Evolutionary conservation across 352 stramenopile species (phyloP).

Genomic region (Globisporangium emineosum): DNA sequence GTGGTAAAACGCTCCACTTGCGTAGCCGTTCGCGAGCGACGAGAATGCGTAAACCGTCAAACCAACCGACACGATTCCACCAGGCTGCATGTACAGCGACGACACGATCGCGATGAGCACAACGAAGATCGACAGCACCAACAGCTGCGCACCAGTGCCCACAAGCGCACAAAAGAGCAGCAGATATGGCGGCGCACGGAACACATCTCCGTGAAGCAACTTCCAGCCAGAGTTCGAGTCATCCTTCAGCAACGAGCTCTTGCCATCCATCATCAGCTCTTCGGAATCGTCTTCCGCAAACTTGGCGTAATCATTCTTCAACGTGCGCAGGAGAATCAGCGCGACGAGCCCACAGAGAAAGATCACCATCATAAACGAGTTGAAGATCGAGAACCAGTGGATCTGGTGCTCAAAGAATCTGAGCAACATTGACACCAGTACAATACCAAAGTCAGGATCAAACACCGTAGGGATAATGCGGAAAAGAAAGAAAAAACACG

Average conservation of each 20-base stretch:
- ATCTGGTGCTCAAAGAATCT: constrained; percentile 99
- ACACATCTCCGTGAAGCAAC: constrained; percentile 93
- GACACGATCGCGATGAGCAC: constrained; percentile 96
- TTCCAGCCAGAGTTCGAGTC: constrained; percentile 94
- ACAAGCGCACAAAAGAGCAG: constrained; percentile 95
- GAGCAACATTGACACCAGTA: neutral
- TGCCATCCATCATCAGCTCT: constrained; percentile 81
- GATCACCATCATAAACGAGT: constrained; percentile 98
- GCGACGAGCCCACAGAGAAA: constrained; percentile 94
- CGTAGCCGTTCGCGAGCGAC: constrained; percentile 87
- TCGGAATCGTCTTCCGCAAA: constrained; percentile 88
- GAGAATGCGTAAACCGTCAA: constrained; percentile 95
- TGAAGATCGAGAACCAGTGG: constrained; percentile 98
- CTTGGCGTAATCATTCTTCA: constrained; percentile 93
- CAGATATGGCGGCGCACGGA: constrained; percentile 91
- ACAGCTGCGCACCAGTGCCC: constrained; percentile 94
- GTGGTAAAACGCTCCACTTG: constrained; percentile 88
- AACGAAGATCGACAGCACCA: constrained; percentile 91
- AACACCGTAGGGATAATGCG: neutral
- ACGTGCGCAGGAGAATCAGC: constrained; percentile 92
- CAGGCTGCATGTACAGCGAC: constrained; percentile 95
- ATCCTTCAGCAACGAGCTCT: constrained; percentile 76
- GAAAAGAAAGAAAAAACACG: neutral
- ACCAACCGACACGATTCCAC: constrained; percentile 94
- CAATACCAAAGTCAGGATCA: neutral